Percentiles rank a stretch among this genome's conserved stretches.
phyloP scores from a whole-genome alignment of 345 rosid species.

The Zanthoxylum bungeanum region DNA sequence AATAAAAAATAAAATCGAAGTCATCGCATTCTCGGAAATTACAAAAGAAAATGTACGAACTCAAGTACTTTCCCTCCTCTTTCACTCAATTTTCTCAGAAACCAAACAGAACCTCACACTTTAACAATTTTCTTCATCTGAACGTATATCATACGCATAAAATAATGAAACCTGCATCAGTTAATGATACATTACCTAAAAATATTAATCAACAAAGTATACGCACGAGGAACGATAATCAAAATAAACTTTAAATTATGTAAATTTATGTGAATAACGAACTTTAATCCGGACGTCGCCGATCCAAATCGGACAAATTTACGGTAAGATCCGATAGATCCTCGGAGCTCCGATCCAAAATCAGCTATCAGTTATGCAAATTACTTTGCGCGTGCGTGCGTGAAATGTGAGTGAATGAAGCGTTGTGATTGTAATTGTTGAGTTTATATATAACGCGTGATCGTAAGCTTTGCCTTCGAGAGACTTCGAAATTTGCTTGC shows the following conservation, averaged over 20 bases:
- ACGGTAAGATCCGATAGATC: neutral
- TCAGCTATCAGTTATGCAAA: neutral
- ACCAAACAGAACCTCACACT: constrained; percentile 17
- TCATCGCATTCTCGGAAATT: neutral
- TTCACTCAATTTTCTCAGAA: neutral
- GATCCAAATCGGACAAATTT: constrained; percentile 14
- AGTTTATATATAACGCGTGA: neutral
- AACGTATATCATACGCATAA: constrained; percentile 1
- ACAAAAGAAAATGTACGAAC: constrained; percentile 1
- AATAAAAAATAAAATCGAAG: neutral
- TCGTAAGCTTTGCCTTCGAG: constrained; percentile 9
- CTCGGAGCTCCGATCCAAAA: constrained; percentile 13
- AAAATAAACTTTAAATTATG: constrained; percentile 5
- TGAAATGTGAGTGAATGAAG: no score
- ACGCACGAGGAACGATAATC: neutral
- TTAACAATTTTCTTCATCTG: neutral
- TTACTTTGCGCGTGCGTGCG: neutral
- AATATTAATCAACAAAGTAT: neutral
- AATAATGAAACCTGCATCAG: neutral
- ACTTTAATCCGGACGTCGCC: constrained; percentile 42
- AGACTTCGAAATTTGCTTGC: constrained; percentile 18
- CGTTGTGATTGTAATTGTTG: neutral
- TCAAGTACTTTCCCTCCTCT: constrained; percentile 6
- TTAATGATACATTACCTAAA: constrained; percentile 22
- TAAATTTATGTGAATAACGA: constrained; percentile 36